Base-by-base conservation (phyloP, 1,139 yeast genomes). In the Starmera stellimalicola region DNA sequence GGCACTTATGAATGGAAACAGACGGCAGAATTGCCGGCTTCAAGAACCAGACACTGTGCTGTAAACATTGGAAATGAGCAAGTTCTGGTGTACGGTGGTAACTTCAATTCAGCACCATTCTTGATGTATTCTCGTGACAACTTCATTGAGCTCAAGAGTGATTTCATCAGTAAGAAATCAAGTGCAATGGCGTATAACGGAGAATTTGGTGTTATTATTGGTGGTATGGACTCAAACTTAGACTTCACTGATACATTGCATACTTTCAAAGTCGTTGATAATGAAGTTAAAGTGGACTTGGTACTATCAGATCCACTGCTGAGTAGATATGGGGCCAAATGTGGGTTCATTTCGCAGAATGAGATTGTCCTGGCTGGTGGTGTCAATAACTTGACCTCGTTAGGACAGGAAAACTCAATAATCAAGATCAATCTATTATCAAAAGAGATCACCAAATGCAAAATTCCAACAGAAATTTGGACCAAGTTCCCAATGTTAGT, bases 331-430 rank as follows among this genome's bases (percentile, higher is more conserved):
- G 77, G 83, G 15, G 57, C 72, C 35, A 58, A 62, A 39, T 50
- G 54, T 9, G 40, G 47, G 3, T 45, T 58, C 26, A 26, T 55
- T 6, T 45, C 48, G 10, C 47, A 48, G 1, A 37, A 52, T 9
- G 52, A 59, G 22, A 36, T 76, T 3, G 29, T 76, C 1, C 31
- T 80, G 1, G 64, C 69, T 15, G 91, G 93, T 4, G 91, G 91
- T 12, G 77, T 76, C 1, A 62, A 72, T 18, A 60, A 68, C 5
- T 38, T 46, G 7, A 51, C 55, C 33, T 50, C 69, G 8, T 60
- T 66, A 29, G 62, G 58, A 34, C 58, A 60, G 26, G 29, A 45
- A 9, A 62, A 60, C 20, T 57, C 67, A 6, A 49, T 73, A 15
- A 42, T 73, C 3, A 43, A 54, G n/a, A 44, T 66, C 16, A 54